Conservation (phyloP, 805 yeast genomes). For the Zygosaccharomyces lentus region DNA sequence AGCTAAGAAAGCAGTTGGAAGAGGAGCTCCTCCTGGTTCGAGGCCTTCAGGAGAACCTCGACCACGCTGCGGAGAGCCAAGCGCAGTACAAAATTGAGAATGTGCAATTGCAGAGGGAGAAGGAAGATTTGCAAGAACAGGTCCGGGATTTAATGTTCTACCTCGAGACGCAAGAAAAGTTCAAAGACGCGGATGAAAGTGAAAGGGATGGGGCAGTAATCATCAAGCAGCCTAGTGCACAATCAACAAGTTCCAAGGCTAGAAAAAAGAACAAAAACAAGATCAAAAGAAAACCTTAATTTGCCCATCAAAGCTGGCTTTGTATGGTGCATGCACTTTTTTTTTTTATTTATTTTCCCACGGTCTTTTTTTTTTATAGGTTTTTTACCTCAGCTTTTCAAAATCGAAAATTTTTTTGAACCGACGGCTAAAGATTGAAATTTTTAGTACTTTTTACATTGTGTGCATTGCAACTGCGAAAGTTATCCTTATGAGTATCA, state of each 20-base stretch:
- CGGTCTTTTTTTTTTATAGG: conserved; percentile 2
- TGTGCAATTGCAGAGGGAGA: conserved; percentile 37
- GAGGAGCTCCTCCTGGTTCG: conserved; percentile 36
- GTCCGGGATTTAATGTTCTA: conserved; percentile 76
- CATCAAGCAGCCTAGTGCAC: conserved; percentile 28
- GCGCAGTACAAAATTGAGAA: conserved; percentile 36
- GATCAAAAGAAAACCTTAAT: conserved; percentile 5
- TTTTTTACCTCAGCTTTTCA: conserved; percentile 4
- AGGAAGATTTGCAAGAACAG: conserved; percentile 54
- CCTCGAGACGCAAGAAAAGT: conserved; percentile 66
- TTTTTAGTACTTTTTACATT: background rate
- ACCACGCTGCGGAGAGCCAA: conserved; percentile 39
- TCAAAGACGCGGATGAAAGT: conserved; percentile 66
- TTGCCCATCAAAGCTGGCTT: background rate
- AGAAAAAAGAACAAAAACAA: conserved; percentile 22
- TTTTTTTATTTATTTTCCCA: background rate
- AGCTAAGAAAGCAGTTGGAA: conserved; percentile 22
- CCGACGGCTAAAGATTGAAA: background rate
- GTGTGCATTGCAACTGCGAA: background rate
- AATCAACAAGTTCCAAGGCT: conserved; percentile 3
- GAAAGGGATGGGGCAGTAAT: conserved; percentile 67
- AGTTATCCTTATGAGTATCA: conserved; percentile 1
- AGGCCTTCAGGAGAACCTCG: conserved; percentile 47
- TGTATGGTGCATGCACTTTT: background rate
- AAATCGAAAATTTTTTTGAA: conserved; percentile 6